Evolutionary conservation across 768 basidiomycete species (phyloP).

Genomic region (Leucosporidium scottii): DNA sequence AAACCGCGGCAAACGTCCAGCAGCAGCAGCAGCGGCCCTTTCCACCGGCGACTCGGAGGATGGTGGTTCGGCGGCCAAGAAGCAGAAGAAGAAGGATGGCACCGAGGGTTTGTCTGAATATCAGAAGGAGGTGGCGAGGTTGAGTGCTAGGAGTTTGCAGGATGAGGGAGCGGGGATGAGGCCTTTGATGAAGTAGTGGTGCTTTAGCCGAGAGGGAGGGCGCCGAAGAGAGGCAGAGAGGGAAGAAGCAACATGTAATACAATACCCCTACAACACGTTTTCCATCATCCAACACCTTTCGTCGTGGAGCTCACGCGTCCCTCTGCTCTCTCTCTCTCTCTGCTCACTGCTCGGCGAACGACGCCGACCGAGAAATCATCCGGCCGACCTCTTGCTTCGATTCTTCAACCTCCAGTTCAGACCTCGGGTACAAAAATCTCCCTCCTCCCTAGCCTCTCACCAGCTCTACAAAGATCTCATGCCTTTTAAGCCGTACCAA

Average conservation of each 20-base stretch:
- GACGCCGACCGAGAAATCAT: neutral
- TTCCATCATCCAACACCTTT: neutral
- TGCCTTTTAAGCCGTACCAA: neutral
- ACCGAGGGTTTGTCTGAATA: slow-evolving; percentile 4
- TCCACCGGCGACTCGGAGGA: neutral
- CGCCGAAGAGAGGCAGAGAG: neutral
- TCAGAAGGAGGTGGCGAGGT: slow-evolving; percentile 16
- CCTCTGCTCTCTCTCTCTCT: neutral
- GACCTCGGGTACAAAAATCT: neutral
- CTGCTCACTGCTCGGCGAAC: neutral
- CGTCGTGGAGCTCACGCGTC: neutral
- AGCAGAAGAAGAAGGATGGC: slow-evolving; percentile 4
- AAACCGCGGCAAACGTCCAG: slow-evolving; percentile 24
- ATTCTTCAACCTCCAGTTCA: neutral
- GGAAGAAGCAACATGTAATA: neutral
- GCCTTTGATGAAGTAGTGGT: slow-evolving; percentile 17
- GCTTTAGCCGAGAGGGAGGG: neutral
- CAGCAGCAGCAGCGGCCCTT: neutral
- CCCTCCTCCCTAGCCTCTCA: neutral
- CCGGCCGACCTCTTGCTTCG: neutral
- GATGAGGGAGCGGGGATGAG: slow-evolving; percentile 14
- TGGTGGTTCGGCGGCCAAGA: slow-evolving; percentile 3
- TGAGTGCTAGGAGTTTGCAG: slow-evolving; percentile 9
- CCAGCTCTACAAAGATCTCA: neutral
- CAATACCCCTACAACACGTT: neutral